A percentile compares a stretch with the other conserved stretches of the same genome.
These are phyloP conservation scores for Moricandia moricandioides DNA, from an alignment of 345 rosid genomes.

Conservation along the genomic window DNA sequence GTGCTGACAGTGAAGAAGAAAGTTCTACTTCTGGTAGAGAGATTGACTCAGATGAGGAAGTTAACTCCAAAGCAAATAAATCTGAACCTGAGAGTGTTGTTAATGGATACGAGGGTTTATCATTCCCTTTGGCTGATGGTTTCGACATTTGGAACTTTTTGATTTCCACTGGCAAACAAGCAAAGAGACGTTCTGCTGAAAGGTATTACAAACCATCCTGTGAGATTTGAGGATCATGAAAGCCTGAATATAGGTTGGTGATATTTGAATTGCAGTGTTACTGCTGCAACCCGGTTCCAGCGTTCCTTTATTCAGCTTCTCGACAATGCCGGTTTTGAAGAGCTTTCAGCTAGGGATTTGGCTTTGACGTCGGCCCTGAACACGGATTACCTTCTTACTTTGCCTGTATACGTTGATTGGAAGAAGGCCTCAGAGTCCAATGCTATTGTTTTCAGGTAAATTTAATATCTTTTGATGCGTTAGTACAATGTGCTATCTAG, in stretches of 20 bases:
- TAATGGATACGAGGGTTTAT: slow-evolving; percentile 29
- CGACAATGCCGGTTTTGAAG: slow-evolving; percentile 77
- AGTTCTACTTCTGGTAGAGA: slow-evolving; percentile 23
- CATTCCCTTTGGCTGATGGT: slow-evolving; percentile 43
- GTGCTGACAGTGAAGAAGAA: slow-evolving; percentile 18
- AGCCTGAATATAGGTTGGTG: background rate
- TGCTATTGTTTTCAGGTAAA: slow-evolving; percentile 83
- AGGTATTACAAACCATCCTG: slow-evolving; percentile 5
- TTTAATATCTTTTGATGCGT: background rate
- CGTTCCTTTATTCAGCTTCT: slow-evolving; percentile 92
- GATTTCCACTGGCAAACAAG: slow-evolving; percentile 42
- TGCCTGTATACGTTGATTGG: slow-evolving; percentile 93
- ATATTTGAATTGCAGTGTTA: slow-evolving; percentile 47
- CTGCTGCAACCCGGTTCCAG: slow-evolving; percentile 83
- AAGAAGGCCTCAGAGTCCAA: slow-evolving; percentile 80
- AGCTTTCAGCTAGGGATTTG: slow-evolving; percentile 84
- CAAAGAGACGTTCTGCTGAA: slow-evolving; percentile 39
- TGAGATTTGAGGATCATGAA: background rate
- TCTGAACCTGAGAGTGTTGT: slow-evolving; percentile 20
- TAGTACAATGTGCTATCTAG: background rate
- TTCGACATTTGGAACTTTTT: slow-evolving; percentile 53
- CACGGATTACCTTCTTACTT: slow-evolving; percentile 86
- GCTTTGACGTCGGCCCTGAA: slow-evolving; percentile 80
- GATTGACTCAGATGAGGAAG: slow-evolving; percentile 6
- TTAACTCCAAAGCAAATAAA: slow-evolving; percentile 13